Conservation (phyloP, 805 yeast genomes). For the Candida qinlingensis region DNA sequence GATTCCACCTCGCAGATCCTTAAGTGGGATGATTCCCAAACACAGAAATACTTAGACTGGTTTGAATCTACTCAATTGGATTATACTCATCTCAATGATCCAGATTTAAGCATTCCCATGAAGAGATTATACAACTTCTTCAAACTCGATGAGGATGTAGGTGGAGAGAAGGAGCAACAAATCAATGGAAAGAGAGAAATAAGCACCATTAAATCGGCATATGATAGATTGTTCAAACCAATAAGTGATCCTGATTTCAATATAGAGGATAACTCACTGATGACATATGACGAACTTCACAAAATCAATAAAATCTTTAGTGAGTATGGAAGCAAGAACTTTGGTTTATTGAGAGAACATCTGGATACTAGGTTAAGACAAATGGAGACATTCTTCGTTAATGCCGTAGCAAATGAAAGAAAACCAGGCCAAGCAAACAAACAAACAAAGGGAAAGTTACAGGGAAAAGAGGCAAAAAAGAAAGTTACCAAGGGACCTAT, state of each 20-base stretch:
- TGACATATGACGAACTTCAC: background rate
- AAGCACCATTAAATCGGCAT: background rate
- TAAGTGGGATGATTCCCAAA: slow-evolving; percentile 43
- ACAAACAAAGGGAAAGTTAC: too few relatives aligned
- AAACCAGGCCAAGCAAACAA: too few relatives aligned
- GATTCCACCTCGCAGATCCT: slow-evolving; percentile 32
- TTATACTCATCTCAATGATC: slow-evolving; percentile 20
- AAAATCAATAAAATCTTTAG: background rate
- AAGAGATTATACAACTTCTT: slow-evolving; percentile 24
- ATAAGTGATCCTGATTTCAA: background rate
- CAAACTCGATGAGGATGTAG: slow-evolving; percentile 7
- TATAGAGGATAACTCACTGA: background rate
- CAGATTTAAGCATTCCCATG: slow-evolving; percentile 17
- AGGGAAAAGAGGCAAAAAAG: too few relatives aligned
- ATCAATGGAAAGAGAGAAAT: background rate
- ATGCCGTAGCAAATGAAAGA: too few relatives aligned
- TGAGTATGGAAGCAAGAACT: too few relatives aligned
- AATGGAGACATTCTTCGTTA: too few relatives aligned
- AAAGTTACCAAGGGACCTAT: too few relatives aligned
- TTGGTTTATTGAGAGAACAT: too few relatives aligned
- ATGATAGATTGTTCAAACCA: background rate
- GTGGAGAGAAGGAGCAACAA: background rate
- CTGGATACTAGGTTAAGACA: too few relatives aligned
- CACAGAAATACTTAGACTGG: slow-evolving; percentile 47
- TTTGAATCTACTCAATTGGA: slow-evolving; percentile 26